Base-by-base conservation (phyloP, 1,139 yeast genomes). In the Pneumocystis wakefieldiae region DNA sequence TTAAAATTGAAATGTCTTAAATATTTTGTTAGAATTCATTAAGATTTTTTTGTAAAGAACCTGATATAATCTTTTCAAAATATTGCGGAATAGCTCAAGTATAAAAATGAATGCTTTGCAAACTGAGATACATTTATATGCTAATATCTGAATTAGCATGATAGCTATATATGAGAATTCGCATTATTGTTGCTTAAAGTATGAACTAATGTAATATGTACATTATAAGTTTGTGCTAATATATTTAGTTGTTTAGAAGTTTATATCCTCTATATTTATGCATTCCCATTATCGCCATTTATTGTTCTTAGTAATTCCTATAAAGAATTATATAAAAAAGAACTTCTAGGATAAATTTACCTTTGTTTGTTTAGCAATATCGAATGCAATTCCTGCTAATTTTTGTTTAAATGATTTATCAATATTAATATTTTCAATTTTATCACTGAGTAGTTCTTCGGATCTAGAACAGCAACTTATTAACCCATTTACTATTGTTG, bases 361-460 rank as follows among this genome's bases (percentile, higher is more conserved):
- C 73, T 91, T 91, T 14, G 97, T 91, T 73, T 95, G 87, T 74
- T 92, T 89, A 60, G 97, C 97, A 76, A 91, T 88, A 73, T 92
- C 97, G 76, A 90, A 92, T 29, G 96, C 90, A 67, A 90, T 86
- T 1, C 97, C 97, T 0, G 97, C 97, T 68, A 92, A 81, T 69
- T 97, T 81, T 75, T 91, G 97, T 74, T 86, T 87, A 77, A 89
- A 86, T 68, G 87, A 87, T 73, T 91, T 87, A 72, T 90, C 95
- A 3, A 97, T 96, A 72, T 81, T 84, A 63, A 83, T 86, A 42
- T 74, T 77, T 67, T 84, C 89, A 61, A 78, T 80, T 66, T 80
- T 76, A 32, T 64, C 66, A 19, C 29, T 17, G 38, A 60, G 61
- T 61, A 62, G 57, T 10, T 64, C 61, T 6, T 53, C 35, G 32